These are phyloP conservation scores for Aureobasidium subglaciale DNA, from an alignment of 2,329 filamentous ascomycete genomes.

Conservation along the genomic window DNA sequence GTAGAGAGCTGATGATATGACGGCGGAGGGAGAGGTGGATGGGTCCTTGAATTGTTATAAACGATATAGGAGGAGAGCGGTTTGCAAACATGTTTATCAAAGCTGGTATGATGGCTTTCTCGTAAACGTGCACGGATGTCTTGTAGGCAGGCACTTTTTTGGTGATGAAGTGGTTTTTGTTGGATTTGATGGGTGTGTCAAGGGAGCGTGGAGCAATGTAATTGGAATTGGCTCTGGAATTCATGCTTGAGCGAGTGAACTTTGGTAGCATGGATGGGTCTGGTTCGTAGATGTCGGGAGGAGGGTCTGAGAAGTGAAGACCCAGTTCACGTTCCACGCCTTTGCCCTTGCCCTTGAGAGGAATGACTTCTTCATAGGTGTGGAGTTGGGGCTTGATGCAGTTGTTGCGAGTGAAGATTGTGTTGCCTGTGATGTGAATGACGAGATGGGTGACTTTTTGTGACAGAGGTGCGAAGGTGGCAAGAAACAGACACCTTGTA, in stretches of 20 bases:
- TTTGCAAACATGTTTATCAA: neutral
- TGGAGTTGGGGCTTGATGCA: conserved; percentile 4
- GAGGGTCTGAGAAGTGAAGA: neutral
- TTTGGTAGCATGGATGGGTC: neutral
- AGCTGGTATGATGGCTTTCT: neutral
- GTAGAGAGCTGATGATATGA: conserved; percentile 4
- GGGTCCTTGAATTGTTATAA: conserved; percentile 10
- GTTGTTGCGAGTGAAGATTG: conserved; percentile 12
- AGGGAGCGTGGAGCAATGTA: neutral
- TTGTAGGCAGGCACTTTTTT: neutral
- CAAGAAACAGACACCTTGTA: conserved; percentile 2
- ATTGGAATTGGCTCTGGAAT: neutral
- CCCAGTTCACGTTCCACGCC: neutral
- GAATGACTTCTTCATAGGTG: neutral
- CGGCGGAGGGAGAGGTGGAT: conserved; percentile 2
- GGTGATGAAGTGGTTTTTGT: neutral
- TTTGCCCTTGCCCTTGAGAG: neutral
- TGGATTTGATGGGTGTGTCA: neutral
- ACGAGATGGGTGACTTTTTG: conserved; percentile 2
- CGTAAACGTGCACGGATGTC: neutral
- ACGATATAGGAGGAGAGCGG: neutral
- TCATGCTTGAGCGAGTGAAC: neutral
- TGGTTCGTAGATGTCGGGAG: neutral
- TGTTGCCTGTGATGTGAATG: conserved; percentile 1
- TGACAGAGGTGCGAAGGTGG: neutral